A percentile compares a stretch with the other conserved stretches of the same genome.
These are phyloP conservation scores for Saccharum spontaneum DNA, from an alignment of 176 grass and related monocot species.

Conservation along the genomic window DNA sequence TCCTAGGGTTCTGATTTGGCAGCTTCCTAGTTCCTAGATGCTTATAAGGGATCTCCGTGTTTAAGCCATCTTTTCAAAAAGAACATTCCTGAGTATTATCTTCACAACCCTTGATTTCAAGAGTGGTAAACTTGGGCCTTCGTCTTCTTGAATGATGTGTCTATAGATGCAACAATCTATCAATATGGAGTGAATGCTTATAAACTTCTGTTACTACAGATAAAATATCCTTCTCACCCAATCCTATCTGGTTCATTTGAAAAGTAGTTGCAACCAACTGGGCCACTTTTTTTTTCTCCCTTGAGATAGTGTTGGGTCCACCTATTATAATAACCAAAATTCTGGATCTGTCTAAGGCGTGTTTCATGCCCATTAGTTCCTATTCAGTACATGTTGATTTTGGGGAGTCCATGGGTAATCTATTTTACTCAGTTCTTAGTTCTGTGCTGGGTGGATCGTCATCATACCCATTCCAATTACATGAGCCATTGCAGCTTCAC, in stretches of 20 bases:
- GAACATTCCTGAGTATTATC: background rate
- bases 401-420: background rate
- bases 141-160: constrained; percentile 21
- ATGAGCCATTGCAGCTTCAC: constrained; percentile 7
- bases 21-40: background rate
- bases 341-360: background rate
- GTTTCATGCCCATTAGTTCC: constrained; percentile 9
- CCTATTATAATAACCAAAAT: background rate
- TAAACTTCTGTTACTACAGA: background rate
- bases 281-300: background rate
- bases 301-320: constrained; percentile 10
- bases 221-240: constrained; percentile 19
- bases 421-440: background rate
- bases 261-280: constrained; percentile 23
- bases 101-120: background rate
- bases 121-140: background rate
- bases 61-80: background rate
- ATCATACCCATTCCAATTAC: background rate
- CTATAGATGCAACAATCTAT: background rate
- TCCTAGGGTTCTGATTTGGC: background rate
- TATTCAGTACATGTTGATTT: constrained; percentile 7
- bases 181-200: background rate
- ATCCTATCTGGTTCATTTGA: constrained; percentile 26
- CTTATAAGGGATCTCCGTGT: background rate
- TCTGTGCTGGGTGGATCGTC: background rate